Evolutionary conservation across 306 rosid species (phyloP), one percentile per base, ranked within the genome.

Genomic region (Lablab purpureus): DNA sequence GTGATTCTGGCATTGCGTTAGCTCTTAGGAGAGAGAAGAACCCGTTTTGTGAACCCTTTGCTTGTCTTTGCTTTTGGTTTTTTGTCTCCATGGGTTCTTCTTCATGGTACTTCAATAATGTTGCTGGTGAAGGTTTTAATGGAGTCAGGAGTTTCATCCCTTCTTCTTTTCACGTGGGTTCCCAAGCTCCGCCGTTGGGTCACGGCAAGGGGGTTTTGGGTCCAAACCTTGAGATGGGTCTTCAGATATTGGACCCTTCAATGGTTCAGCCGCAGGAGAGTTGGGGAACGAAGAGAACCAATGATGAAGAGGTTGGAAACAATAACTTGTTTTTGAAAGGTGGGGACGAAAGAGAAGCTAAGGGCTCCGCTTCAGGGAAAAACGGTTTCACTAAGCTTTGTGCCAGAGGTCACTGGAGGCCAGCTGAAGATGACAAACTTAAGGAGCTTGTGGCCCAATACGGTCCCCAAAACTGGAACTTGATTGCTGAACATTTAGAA

Each of bases 401-500:
- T 79, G 87, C 91, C 43, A 89, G 98, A 87, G 98, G 98, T 27
- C 98, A 94, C 75, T 94, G 98, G 98, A 91, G 94, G 51, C 97
- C 98, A n/a, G 89, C 87, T 19, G 98, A 94, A 76, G 98, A 94
- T 78, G 81, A 89, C 19, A 82, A 86, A 76, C 98, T 94, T 21
- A 92, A 81, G 82, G 93, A 91, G 32, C 98, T 92, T 71, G 97
- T 94, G 49, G 80, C 90, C 46, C 92, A 91, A 71, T 85, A 63
- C 73, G 98, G 98, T 18, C 98, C 98, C 64, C 98, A 94, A 64
- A 94, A 94, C 50, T 92, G 98, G 98, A 94, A 94, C 92, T 56
- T 92, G 82, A 92, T 94, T 19, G 95, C 98, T 7, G 93, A 88
- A 18, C 79, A 86, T 62, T 93, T 94, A 12, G 73, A 70, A 21